Conservation (phyloP, 257 asterid genomes). For the Salvia hispanica region DNA sequence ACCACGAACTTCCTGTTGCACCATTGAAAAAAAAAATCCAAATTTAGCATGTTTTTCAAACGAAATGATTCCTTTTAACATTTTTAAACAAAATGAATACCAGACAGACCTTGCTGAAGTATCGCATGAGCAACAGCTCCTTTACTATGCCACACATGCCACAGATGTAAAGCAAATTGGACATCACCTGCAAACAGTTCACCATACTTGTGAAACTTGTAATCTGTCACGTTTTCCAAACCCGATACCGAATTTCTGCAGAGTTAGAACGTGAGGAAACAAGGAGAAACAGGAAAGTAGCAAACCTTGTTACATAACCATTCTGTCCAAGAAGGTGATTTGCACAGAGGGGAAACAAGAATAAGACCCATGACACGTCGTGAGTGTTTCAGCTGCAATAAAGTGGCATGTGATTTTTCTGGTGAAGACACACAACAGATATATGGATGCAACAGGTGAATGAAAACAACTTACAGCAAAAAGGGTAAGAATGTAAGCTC, state of each 20-base stretch:
- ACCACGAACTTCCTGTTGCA: slow-evolving; percentile 53
- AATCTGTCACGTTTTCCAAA: slow-evolving; percentile 5
- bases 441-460: slow-evolving; percentile 22
- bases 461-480: slow-evolving; percentile 73
- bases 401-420: slow-evolving; percentile 21
- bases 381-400: slow-evolving; percentile 69
- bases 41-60: slow-evolving; percentile 3
- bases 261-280: slow-evolving; percentile 16
- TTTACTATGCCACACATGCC: slow-evolving; percentile 87
- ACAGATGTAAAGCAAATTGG: slow-evolving; percentile 85
- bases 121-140: slow-evolving; percentile 87
- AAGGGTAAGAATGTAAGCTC: slow-evolving; percentile 88
- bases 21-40: not conserved
- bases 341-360: slow-evolving; percentile 93
- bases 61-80: not conserved
- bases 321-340: slow-evolving; percentile 96
- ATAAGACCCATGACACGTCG: slow-evolving; percentile 84
- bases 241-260: not conserved
- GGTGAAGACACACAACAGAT: slow-evolving; percentile 24
- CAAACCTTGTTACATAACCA: slow-evolving; percentile 92
- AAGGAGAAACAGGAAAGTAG: slow-evolving; percentile 23
- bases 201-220: slow-evolving; percentile 14
- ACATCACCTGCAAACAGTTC: slow-evolving; percentile 68
- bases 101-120: slow-evolving; percentile 83
- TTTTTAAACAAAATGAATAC: not conserved